Base-by-base conservation (phyloP, 108 stramenopile genomes). In the Stephanodiscus triporus region DNA sequence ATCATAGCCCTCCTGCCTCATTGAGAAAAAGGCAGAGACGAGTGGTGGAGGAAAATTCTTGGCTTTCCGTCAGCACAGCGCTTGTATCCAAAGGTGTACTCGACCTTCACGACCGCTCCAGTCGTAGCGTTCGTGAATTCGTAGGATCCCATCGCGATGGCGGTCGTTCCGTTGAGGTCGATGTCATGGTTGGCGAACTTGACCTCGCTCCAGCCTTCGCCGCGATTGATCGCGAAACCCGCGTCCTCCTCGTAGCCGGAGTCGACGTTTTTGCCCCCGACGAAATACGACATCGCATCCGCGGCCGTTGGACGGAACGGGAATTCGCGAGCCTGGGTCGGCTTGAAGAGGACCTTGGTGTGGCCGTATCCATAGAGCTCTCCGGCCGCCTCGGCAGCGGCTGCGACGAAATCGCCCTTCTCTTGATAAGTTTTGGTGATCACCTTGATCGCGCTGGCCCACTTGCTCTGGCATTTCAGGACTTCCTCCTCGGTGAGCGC, bases 331-430 rank as follows among this genome's bases (percentile, higher is more conserved):
- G 43, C 43, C 43, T 45, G 14, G 14, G 43, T 45, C 43, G 43
- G 43, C 43, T 45, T 45, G 43, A 45, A 45, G 16, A 45, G 43
- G 43, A 45, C 43, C 43, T 45, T 45, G 43, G 43, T 45, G 43
- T 45, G 43, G 0, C 43, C 43, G 43, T 45, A 45, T 17, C 43
- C 43, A 16, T 45, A 45, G 43, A 45, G 43, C 43, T 45, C 43
- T 3, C 43, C 43, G 43, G 43, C 43, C 43, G 43, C 43, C 43
- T 45, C 43, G 43, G 43, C 43, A 0, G 43, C 43, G 14, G 43
- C 43, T 16, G 43, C 43, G 43, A 45, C 43, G 43, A 45, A 45
- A 3, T 45, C 43, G 43, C 43, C 43, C 43, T 45, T 16, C 43
- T 45, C 43, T 16, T 45, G 43, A 16, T 45, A 45, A 16, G 43